A percentile compares a stretch with the other conserved stretches of the same genome.
Evolutionary conservation across 345 rosid genomes (phyloP).

Genomic region (Populus davidiana): DNA sequence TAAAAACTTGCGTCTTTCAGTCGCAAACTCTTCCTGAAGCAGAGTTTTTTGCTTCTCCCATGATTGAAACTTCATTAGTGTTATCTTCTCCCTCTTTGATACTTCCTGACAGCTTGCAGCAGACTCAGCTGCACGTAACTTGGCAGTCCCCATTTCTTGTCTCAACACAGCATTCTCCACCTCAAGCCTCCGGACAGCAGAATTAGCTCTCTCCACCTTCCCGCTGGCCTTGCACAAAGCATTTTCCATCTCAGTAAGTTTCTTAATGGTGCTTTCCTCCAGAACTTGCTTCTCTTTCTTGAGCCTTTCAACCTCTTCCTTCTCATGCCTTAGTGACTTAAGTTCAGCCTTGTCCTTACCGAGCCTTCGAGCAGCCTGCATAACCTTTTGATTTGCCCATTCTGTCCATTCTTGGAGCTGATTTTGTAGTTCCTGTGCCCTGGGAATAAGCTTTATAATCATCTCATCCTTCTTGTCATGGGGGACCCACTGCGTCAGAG

Average conservation of each 20-base stretch:
- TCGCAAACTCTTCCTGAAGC: constrained; percentile 69
- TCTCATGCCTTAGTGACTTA: constrained; percentile 77
- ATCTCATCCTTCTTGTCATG: constrained; percentile 56
- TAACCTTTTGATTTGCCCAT: constrained; percentile 95
- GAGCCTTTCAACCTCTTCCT: constrained; percentile 80
- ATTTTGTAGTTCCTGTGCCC: constrained; percentile 49
- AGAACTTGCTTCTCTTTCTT: constrained; percentile 71
- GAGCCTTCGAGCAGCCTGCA: constrained; percentile 90
- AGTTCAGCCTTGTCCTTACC: constrained; percentile 79
- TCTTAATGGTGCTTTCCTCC: constrained; percentile 80
- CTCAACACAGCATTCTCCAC: constrained; percentile 61
- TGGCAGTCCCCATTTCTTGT: constrained; percentile 74
- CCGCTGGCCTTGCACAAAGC: constrained; percentile 75
- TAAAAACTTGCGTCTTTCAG: constrained; percentile 52
- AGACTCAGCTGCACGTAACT: constrained; percentile 59
- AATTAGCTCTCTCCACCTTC: constrained; percentile 70
- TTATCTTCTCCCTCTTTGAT: constrained; percentile 72
- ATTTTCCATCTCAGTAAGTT: constrained; percentile 81
- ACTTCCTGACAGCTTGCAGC: constrained; percentile 71
- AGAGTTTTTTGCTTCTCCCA: constrained; percentile 72
- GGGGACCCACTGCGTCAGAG: constrained; percentile 42
- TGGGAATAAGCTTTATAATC: constrained; percentile 53
- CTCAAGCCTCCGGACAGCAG: constrained; percentile 73
- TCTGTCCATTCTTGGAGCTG: constrained; percentile 90
- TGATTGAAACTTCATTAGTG: constrained; percentile 57